Evolutionary conservation across 2,329 filamentous ascomycete genomes (phyloP).

Genomic region (Knoxdaviesia proteae): DNA sequence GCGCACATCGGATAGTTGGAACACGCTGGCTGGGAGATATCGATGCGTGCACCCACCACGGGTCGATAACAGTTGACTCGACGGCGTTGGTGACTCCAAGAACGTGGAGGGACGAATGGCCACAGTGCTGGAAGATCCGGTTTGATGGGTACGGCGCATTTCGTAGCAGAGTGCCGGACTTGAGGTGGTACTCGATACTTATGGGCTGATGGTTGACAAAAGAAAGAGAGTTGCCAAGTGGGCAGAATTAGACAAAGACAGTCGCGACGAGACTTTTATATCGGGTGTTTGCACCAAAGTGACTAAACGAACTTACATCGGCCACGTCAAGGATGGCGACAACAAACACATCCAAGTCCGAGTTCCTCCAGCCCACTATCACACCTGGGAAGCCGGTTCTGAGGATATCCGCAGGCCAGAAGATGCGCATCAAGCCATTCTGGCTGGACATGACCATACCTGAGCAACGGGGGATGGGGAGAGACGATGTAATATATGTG

Average conservation of each 20-base stretch:
- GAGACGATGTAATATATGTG: neutral
- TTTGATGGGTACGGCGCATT: slow-evolving; percentile 61
- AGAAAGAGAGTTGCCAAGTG: slow-evolving; percentile 5
- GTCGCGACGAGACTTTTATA: neutral
- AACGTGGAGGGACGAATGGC: slow-evolving; percentile 63
- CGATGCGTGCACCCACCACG: slow-evolving; percentile 46
- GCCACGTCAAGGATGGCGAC: slow-evolving; percentile 78
- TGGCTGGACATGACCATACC: slow-evolving; percentile 42
- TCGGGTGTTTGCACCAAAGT: no score
- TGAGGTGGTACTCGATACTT: slow-evolving; percentile 74
- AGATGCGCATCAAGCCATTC: slow-evolving; percentile 91
- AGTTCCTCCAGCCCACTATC: slow-evolving; percentile 91
- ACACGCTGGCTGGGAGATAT: slow-evolving; percentile 27
- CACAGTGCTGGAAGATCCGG: slow-evolving; percentile 69
- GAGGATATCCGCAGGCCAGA: slow-evolving; percentile 82
- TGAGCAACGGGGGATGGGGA: slow-evolving; percentile 9
- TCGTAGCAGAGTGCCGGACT: slow-evolving; percentile 63
- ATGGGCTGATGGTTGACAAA: slow-evolving; percentile 27
- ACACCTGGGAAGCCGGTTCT: slow-evolving; percentile 57
- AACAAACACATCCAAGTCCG: slow-evolving; percentile 73
- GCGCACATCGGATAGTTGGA: slow-evolving; percentile 56
- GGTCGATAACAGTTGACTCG: slow-evolving; percentile 33
- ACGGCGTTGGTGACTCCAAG: slow-evolving; percentile 58
- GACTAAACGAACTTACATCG: slow-evolving; percentile 36
- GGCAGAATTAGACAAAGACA: no score